phyloP scores from a whole-genome alignment of 1,139 yeast genomes.

The Dujonia santamariae region DNA sequence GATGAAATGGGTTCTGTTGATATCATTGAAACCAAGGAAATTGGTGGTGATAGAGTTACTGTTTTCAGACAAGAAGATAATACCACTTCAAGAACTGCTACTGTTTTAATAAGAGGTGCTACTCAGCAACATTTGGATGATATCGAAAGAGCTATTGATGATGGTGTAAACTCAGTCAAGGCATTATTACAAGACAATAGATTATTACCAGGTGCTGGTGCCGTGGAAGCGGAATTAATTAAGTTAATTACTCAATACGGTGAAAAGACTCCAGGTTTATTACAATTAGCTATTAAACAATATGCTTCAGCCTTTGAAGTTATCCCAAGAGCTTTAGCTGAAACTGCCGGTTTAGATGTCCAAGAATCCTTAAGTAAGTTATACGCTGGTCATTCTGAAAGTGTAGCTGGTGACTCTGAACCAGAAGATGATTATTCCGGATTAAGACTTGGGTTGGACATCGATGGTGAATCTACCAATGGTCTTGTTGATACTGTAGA shows the following conservation, averaged over 20 bases:
- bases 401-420: slow-evolving; percentile 15
- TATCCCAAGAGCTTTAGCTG: slow-evolving; percentile 88
- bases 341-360: slow-evolving; percentile 90
- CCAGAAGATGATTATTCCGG: slow-evolving; percentile 27
- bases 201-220: slow-evolving; percentile 95
- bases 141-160: slow-evolving; percentile 95
- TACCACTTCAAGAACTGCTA: slow-evolving; percentile 74
- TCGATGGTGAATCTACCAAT: slow-evolving; percentile 60
- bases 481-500: slow-evolving; percentile 71
- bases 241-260: slow-evolving; percentile 79
- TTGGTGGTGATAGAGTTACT: slow-evolving; percentile 97
- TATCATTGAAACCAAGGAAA: slow-evolving; percentile 84
- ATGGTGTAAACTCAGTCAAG: slow-evolving; percentile 90
- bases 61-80: slow-evolving; percentile 74
- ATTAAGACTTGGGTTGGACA: slow-evolving; percentile 64
- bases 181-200: slow-evolving; percentile 79
- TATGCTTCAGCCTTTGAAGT: slow-evolving; percentile 95
- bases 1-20: slow-evolving; percentile 92
- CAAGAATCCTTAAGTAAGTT: slow-evolving; percentile 83
- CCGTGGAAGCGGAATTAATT: slow-evolving; percentile 88
- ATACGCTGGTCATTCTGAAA: slow-evolving; percentile 73
- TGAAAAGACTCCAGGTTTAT: slow-evolving; percentile 88
- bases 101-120: slow-evolving; percentile 93
- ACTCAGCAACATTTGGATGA: slow-evolving; percentile 94
- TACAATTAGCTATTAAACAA: slow-evolving; percentile 91